Evolutionary conservation across 2,329 filamentous ascomycete species (phyloP).

Genomic region (Xylariales sp.): DNA sequence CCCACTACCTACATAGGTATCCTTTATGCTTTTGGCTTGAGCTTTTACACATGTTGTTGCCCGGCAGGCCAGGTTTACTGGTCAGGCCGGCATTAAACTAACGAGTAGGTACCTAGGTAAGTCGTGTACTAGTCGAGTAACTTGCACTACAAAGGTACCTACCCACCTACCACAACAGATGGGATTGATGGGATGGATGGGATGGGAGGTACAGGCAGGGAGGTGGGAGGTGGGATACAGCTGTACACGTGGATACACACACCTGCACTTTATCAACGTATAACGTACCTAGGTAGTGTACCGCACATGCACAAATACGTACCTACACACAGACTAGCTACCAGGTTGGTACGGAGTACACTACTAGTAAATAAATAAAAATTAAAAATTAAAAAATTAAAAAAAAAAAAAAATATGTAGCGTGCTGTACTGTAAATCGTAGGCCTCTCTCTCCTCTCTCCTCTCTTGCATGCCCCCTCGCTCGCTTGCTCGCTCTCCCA

Average conservation of each 20-base stretch:
- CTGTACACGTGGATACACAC: constrained; percentile 11
- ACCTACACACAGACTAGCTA: not conserved
- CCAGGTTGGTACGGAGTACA: no score
- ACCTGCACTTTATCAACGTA: not conserved
- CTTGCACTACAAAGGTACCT: no score
- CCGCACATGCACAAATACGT: not conserved
- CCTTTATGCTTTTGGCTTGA: no score
- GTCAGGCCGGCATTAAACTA: no score
- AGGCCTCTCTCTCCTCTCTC: not conserved
- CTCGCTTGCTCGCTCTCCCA: no score
- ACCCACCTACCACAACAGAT: no score
- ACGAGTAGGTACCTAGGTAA: not conserved
- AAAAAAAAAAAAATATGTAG: no score
- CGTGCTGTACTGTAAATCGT: not conserved
- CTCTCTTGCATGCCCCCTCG: not conserved
- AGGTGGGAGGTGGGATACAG: not conserved
- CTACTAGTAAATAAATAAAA: no score
- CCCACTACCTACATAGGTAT: not conserved
- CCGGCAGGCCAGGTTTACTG: not conserved
- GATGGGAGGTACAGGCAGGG: no score
- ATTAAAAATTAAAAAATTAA: no score
- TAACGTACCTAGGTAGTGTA: not conserved
- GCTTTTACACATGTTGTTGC: not conserved
- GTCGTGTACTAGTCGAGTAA: no score
- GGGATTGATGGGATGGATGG: no score